A percentile compares a stretch with the other conserved stretches of the same genome.
Conservation (phyloP, 768 basidiomycete genomes). For the Amanita pseudoporphyria region DNA sequence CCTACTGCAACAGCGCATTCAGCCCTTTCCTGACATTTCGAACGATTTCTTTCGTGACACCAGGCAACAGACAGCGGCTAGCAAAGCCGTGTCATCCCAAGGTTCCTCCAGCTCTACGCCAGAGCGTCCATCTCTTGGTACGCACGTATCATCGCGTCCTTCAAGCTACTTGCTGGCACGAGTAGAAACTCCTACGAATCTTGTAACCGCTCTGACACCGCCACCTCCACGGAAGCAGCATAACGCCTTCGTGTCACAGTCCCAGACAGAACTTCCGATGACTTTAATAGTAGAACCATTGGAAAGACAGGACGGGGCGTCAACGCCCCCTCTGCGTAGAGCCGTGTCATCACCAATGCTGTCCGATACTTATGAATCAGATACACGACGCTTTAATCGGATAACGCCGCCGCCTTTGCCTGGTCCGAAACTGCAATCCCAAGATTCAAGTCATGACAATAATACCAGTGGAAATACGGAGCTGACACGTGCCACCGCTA, state of each 20-base stretch:
- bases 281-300: slow-evolving; percentile 5
- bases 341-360: slow-evolving; percentile 46
- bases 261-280: slow-evolving; percentile 41
- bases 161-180: slow-evolving; percentile 42
- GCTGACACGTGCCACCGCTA: slow-evolving; percentile 13
- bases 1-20: slow-evolving; percentile 22
- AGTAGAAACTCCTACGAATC: slow-evolving; percentile 55
- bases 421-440: slow-evolving; percentile 19
- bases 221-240: slow-evolving; percentile 48
- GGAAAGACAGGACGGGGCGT: background rate
- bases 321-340: slow-evolving; percentile 26
- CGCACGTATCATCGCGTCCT: slow-evolving; percentile 21
- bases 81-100: slow-evolving; percentile 18
- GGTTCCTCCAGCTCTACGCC: slow-evolving; percentile 18
- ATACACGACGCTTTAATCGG: slow-evolving; percentile 17
- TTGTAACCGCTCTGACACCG: slow-evolving; percentile 53
- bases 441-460: slow-evolving; percentile 17
- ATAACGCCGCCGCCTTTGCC: slow-evolving; percentile 40
- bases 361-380: slow-evolving; percentile 31
- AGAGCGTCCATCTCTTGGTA: slow-evolving; percentile 14
- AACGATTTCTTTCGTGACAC: slow-evolving; percentile 17
- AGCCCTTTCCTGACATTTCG: slow-evolving; percentile 31
- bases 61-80: slow-evolving; percentile 21
- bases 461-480: slow-evolving; percentile 14
- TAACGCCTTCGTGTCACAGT: slow-evolving; percentile 42